phyloP scores from a whole-genome alignment of 257 asterid species.

The Solanum arcanum region DNA sequence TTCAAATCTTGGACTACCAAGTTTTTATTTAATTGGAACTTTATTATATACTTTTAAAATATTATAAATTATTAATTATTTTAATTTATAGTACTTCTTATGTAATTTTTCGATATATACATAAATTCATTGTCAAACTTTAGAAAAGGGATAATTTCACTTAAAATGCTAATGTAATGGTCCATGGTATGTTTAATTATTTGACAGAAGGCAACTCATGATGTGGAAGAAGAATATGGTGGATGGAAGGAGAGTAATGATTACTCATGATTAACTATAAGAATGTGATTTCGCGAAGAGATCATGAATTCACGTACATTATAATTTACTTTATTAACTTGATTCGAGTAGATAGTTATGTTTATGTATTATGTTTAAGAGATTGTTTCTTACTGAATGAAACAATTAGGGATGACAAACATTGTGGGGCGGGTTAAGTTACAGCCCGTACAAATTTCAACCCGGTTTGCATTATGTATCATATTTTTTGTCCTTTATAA shows the following conservation, averaged over 20 bases:
- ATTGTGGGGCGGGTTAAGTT: not conserved
- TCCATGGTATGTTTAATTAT: not conserved
- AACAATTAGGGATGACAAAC: not conserved
- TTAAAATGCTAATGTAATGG: not conserved
- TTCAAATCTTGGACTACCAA: not conserved
- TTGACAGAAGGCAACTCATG: not conserved
- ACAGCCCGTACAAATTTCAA: not conserved
- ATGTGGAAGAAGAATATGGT: conserved; percentile 10
- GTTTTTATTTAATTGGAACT: not conserved
- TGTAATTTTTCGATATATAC: not conserved
- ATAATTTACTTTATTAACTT: not conserved
- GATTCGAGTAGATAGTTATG: not conserved
- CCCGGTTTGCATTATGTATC: not conserved
- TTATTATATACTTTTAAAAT: not conserved
- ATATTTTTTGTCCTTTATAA: not conserved
- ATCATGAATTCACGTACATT: not conserved
- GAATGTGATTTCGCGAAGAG: not conserved
- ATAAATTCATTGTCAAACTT: not conserved
- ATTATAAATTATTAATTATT: not conserved
- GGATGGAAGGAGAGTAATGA: conserved; percentile 24
- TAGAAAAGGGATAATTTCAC: not conserved
- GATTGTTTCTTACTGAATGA: not conserved
- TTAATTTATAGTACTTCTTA: not conserved
- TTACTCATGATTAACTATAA: not conserved
- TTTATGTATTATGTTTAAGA: not conserved